phyloP scores from a whole-genome alignment of 148 eudicot genomes.

The Spergularia bocconei region DNA sequence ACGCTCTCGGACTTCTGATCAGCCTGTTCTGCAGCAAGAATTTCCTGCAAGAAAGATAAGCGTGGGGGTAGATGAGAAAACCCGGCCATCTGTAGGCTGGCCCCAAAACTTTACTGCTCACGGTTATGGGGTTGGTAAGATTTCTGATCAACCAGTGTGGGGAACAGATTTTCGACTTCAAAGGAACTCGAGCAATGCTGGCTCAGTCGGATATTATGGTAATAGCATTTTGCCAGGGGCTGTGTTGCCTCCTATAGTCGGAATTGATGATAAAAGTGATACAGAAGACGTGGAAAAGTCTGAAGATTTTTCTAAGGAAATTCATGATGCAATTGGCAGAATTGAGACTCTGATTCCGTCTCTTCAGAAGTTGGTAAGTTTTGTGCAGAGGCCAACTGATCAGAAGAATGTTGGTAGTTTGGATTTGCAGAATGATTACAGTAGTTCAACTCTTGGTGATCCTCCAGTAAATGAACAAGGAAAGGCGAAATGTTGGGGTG shows the following conservation, averaged over 20 bases:
- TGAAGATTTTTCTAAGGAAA: constrained; percentile 35
- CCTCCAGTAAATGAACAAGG: neutral
- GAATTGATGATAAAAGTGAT: constrained; percentile 13
- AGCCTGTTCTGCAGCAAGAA: constrained; percentile 12
- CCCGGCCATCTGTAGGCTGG: constrained; percentile 10
- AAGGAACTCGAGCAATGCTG: constrained; percentile 5
- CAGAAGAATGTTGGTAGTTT: neutral
- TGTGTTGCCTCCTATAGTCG: neutral
- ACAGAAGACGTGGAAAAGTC: neutral
- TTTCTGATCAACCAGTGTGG: neutral
- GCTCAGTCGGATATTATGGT: constrained; percentile 7
- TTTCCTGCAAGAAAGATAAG: constrained; percentile 3
- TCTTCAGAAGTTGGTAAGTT: constrained; percentile 29
- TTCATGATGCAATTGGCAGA: constrained; percentile 41
- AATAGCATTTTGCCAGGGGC: constrained; percentile 4
- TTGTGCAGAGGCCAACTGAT: constrained; percentile 2
- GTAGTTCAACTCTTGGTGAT: neutral
- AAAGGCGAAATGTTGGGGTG: constrained; percentile 2
- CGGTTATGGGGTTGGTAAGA: constrained; percentile 3
- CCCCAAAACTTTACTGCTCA: constrained; percentile 10
- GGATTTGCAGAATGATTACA: neutral
- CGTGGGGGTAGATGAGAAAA: constrained; percentile 1
- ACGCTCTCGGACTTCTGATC: constrained; percentile 25
- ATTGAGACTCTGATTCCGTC: constrained; percentile 42
- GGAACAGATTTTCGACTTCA: neutral